Evolutionary conservation across 768 basidiomycete species (phyloP).

Genomic region (Boletus eberwhitei): DNA sequence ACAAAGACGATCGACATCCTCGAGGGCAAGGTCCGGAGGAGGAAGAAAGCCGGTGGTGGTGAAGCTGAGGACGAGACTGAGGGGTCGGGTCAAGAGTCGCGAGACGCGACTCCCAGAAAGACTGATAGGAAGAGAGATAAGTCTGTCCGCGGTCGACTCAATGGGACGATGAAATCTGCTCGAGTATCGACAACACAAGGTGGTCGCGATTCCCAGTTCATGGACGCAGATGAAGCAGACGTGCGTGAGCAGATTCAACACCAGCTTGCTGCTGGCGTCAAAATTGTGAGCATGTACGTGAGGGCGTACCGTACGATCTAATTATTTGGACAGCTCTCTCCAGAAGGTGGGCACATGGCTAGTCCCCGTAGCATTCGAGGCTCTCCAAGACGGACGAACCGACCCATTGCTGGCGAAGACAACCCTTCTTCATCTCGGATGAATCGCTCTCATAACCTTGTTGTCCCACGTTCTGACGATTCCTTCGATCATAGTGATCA

Average conservation of each 20-base stretch:
- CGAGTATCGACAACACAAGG: conserved; percentile 42
- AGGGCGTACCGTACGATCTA: conserved; percentile 6
- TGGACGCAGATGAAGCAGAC: conserved; percentile 83
- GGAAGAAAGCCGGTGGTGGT: conserved; percentile 28
- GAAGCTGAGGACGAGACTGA: conserved; percentile 36
- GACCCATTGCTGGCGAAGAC: conserved; percentile 32
- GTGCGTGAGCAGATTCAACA: conserved; percentile 87
- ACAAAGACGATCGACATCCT: conserved; percentile 81
- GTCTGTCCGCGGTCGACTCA: conserved; percentile 31
- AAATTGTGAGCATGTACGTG: conserved; percentile 47
- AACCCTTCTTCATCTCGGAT: conserved; percentile 39
- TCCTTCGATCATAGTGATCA: conserved; percentile 39
- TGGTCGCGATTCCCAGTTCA: conserved; percentile 75
- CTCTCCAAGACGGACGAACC: conserved; percentile 58
- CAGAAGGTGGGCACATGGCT: conserved; percentile 54
- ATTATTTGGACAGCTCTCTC: conserved; percentile 51
- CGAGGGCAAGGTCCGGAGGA: conserved; percentile 58
- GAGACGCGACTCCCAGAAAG: conserved; percentile 58
- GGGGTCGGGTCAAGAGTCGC: conserved; percentile 46
- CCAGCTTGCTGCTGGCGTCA: conserved; percentile 72
- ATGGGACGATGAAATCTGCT: conserved; percentile 25
- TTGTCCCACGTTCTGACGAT: conserved; percentile 45
- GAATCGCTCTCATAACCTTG: conserved; percentile 41
- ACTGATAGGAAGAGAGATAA: conserved; percentile 40
- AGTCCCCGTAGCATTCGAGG: conserved; percentile 68